A percentile compares a stretch with the other conserved stretches of the same genome.
phyloP scores from a whole-genome alignment of 1,284 basidiomycete genomes.

The Trametes versicolor region DNA sequence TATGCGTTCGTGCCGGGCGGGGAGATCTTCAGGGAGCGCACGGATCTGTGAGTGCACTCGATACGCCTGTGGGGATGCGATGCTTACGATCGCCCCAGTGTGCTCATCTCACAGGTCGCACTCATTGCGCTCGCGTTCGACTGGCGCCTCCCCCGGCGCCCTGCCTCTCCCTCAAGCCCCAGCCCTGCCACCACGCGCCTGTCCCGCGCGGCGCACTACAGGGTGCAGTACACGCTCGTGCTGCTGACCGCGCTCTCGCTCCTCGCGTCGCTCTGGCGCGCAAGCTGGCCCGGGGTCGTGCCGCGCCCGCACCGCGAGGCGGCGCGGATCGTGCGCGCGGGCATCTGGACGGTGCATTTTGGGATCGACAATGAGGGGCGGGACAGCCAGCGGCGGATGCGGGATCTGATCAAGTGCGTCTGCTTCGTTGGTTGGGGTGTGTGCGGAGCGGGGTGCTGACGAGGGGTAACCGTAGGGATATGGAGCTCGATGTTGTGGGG shows the following conservation, averaged over 20 bases:
- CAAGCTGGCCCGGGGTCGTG: conserved; percentile 52
- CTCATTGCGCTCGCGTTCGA: conserved; percentile 59
- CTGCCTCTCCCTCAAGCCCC: background rate
- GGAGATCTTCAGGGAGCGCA: conserved; percentile 81
- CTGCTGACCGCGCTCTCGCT: conserved; percentile 60
- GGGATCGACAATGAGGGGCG: conserved; percentile 85
- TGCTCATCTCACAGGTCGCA: conserved; percentile 60
- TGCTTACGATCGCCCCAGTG: conserved; percentile 47
- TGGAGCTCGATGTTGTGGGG: conserved; percentile 86
- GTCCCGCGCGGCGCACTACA: conserved; percentile 51
- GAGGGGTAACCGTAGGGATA: conserved; percentile 67
- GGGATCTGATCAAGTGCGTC: conserved; percentile 71
- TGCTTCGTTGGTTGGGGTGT: background rate
- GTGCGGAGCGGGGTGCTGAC: background rate
- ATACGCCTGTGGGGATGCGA: background rate
- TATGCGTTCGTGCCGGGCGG: conserved; percentile 96
- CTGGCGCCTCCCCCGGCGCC: conserved; percentile 42
- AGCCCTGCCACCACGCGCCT: conserved; percentile 49
- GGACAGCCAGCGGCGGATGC: conserved; percentile 85
- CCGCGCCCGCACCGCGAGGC: conserved; percentile 72
- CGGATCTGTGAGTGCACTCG: conserved; percentile 64
- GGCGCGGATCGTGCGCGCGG: conserved; percentile 82
- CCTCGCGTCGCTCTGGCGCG: conserved; percentile 60
- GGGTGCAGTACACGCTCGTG: conserved; percentile 47
- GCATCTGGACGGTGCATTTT: conserved; percentile 95